Base-by-base conservation (phyloP, 2,329 filamentous ascomycete genomes). In the Colletotrichum sp. region DNA sequence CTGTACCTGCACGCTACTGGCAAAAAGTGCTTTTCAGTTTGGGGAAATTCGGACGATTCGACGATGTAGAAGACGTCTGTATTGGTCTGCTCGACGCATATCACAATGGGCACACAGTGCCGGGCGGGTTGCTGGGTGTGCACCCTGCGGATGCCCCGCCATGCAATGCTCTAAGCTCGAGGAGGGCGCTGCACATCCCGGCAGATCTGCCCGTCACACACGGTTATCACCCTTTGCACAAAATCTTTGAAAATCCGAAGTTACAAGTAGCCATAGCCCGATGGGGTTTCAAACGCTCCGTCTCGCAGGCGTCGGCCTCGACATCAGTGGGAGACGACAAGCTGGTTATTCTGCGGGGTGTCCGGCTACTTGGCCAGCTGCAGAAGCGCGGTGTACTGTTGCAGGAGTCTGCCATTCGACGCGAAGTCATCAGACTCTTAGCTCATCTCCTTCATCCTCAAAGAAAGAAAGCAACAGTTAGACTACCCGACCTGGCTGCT, bases 201-300 rank as follows among this genome's bases (percentile, higher is more conserved):
- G 80, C 79, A 30, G 89, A 90, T 69, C 80, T 90, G 14, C 83
- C 86, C 2, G 80, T 84, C 28, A 75, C 77, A 12, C 85, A 86
- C 68, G 82, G 81, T 2, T 78, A 84, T 14, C 89, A 91, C 73
- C 89, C 89, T 3, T 71, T 91, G 8, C 84, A 83, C 55, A 83
- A 83, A 48, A 82, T 91, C 24, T 90, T 91, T 76, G 81, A 85
- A 56, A 65, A 76, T 13, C 79, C 43, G 30, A 43, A 79, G 30
- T 72, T 90, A 24, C 81, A 89, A 68, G 81, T 82, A 2, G 79
- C 80, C 4, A 83, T 90, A 18, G 76, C 89, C 10, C 82, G 87
- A 43, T 89, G 86, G 83, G 85, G 86, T 0, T 90, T 90, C 70
- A 82, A 86, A 71, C 79, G 83, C 65, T 83, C 81, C 14, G 68